These are phyloP conservation scores for Fomitopsis pinicola DNA, from an alignment of 1,284 basidiomycete species.

Conservation along the genomic window DNA sequence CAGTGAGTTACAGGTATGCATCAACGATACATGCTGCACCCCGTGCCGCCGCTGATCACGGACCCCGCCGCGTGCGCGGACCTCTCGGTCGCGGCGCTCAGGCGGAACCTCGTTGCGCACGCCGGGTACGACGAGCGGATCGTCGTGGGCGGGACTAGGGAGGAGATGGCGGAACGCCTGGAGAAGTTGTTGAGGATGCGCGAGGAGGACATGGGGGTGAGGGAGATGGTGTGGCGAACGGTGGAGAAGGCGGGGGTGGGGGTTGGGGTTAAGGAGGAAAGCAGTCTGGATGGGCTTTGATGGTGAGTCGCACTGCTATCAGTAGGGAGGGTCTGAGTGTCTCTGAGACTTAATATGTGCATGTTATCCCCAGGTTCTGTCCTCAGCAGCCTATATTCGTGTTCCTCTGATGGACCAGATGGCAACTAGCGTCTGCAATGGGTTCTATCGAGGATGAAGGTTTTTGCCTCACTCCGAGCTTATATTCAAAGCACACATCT, in stretches of 20 bases:
- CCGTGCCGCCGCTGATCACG: conserved; percentile 44
- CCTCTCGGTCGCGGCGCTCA: conserved; percentile 43
- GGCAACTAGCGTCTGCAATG: too few relatives aligned
- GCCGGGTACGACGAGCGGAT: conserved; percentile 26
- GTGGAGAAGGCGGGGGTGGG: not conserved
- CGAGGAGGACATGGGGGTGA: conserved; percentile 44
- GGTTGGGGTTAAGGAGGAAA: not conserved
- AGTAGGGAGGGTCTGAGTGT: too few relatives aligned
- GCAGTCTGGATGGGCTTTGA: not conserved
- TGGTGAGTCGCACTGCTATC: too few relatives aligned
- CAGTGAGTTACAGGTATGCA: conserved; percentile 33
- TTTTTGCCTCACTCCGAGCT: too few relatives aligned
- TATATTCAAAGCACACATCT: too few relatives aligned
- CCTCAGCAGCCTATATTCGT: too few relatives aligned
- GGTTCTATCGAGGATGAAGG: too few relatives aligned
- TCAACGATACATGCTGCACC: conserved; percentile 42
- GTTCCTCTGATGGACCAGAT: too few relatives aligned
- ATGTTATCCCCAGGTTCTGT: too few relatives aligned
- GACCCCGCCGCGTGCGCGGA: conserved; percentile 36
- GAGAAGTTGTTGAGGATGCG: conserved; percentile 35
- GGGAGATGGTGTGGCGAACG: conserved; percentile 37
- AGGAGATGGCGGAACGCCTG: conserved; percentile 29
- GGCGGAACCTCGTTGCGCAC: conserved; percentile 54
- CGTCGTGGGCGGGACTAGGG: conserved; percentile 20
- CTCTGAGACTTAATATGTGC: too few relatives aligned